phyloP scores from a whole-genome alignment of 371 early-diverging fungal species.

The Rhizopus stolonifer region DNA sequence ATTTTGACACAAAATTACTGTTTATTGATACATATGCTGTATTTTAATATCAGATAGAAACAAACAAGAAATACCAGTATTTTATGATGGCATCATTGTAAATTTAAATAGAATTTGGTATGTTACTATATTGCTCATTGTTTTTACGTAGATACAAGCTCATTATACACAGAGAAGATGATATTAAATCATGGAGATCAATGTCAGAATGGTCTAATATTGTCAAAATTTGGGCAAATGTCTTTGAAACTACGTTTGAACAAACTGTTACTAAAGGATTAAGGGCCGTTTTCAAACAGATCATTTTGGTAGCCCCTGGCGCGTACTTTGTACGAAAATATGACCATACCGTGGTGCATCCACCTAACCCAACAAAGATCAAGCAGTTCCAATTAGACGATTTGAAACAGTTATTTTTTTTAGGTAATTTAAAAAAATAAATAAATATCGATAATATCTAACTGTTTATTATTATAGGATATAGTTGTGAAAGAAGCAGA shows the following conservation, averaged over 20 bases:
- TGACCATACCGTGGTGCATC: neutral
- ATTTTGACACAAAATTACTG: too few species aligned
- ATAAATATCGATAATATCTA: neutral
- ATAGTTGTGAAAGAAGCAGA: neutral
- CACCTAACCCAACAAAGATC: neutral
- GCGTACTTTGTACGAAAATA: neutral
- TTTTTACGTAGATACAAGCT: slow-evolving; percentile 1
- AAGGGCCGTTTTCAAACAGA: slow-evolving; percentile 5
- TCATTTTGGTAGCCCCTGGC: neutral
- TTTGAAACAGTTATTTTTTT: neutral
- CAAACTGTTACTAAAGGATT: neutral
- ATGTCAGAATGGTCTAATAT: slow-evolving; percentile 1
- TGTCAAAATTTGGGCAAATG: neutral
- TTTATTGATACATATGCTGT: too few species aligned
- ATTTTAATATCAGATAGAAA: too few species aligned
- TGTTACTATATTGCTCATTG: too few species aligned
- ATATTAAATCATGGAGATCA: neutral
- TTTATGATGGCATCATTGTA: too few species aligned
- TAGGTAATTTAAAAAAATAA: slow-evolving; percentile 4
- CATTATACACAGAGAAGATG: neutral
- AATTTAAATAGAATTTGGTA: too few species aligned
- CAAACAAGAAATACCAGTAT: too few species aligned
- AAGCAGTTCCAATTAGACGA: neutral
- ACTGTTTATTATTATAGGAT: neutral
- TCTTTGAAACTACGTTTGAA: slow-evolving; percentile 1